These are phyloP conservation scores for Mitragyna speciosa DNA, from an alignment of 257 asterid species.

Conservation along the genomic window DNA sequence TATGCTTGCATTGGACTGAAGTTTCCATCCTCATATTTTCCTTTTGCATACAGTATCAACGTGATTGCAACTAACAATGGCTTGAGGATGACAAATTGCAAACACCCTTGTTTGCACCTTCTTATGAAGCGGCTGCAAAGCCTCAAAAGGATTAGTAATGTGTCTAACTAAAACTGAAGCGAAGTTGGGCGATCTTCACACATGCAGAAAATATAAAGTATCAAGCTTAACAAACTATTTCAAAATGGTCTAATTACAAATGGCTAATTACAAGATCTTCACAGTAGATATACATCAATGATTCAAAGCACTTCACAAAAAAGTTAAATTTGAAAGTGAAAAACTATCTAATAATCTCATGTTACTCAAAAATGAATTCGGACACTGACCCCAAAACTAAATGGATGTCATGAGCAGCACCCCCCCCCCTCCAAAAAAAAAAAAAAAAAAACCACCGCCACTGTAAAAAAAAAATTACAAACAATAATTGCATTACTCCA, in stretches of 20 bases:
- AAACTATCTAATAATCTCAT: neutral
- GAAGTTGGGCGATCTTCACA: neutral
- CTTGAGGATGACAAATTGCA: constrained; percentile 97
- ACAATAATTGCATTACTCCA: neutral
- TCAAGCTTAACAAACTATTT: neutral
- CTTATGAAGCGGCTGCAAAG: constrained; percentile 90
- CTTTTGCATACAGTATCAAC: constrained; percentile 78
- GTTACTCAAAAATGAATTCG: neutral
- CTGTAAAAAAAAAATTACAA: too few species aligned
- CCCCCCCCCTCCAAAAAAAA: too few species aligned
- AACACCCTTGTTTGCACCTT: constrained; percentile 94
- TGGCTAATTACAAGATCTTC: neutral
- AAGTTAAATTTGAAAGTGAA: neutral
- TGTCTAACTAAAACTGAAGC: neutral
- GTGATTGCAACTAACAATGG: constrained; percentile 80
- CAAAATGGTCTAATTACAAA: neutral
- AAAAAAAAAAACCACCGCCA: neutral
- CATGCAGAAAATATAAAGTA: neutral
- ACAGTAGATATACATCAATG: neutral
- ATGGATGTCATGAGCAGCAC: neutral
- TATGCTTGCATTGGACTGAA: constrained; percentile 83
- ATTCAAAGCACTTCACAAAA: neutral
- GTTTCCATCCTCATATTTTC: constrained; percentile 90
- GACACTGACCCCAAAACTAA: neutral
- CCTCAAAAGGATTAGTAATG: constrained; percentile 8